Percentiles rank a stretch among this genome's conserved stretches.
These are phyloP conservation scores for Dioscorea dumetorum DNA, from an alignment of 106 monocot species.

Conservation along the genomic window DNA sequence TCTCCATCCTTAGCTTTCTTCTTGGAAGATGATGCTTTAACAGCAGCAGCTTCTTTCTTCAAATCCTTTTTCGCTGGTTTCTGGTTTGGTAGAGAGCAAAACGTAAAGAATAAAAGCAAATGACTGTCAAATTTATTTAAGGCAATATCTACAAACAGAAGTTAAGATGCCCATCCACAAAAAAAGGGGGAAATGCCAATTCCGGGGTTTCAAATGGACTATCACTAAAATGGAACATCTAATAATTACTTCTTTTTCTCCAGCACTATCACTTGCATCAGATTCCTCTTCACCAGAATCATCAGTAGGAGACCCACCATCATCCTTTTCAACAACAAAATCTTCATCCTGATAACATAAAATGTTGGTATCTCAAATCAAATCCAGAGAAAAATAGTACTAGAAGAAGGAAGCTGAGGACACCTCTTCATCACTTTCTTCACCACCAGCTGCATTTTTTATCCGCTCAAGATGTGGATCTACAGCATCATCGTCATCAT, in stretches of 20 bases:
- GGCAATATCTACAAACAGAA: no score
- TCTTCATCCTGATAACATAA: slow-evolving; percentile 75
- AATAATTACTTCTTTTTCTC: slow-evolving; percentile 50
- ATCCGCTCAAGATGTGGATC: slow-evolving; percentile 96
- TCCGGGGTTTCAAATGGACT: no score
- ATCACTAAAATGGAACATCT: not conserved
- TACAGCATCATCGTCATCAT: slow-evolving; percentile 85
- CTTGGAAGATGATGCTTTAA: slow-evolving; percentile 53
- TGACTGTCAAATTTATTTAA: no score
- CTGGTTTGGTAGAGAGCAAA: slow-evolving; percentile 11
- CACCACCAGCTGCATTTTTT: slow-evolving; percentile 72
- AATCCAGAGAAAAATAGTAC: not conserved
- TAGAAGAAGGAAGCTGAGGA: not conserved
- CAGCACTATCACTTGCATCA: slow-evolving; percentile 87
- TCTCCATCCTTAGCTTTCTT: slow-evolving; percentile 59
- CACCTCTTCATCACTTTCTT: slow-evolving; percentile 99
- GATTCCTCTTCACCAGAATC: slow-evolving; percentile 78
- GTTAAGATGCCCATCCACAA: no score
- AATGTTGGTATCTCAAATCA: not conserved
- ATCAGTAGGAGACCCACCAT: slow-evolving; percentile 95
- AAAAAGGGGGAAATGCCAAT: no score
- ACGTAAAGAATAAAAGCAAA: no score
- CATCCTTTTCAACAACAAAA: slow-evolving; percentile 97
- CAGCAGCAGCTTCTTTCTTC: slow-evolving; percentile 52
- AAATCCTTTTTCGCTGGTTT: slow-evolving; percentile 58